Conservation (phyloP, 2,329 filamentous ascomycete genomes). For the Aspergillus glaucus region DNA sequence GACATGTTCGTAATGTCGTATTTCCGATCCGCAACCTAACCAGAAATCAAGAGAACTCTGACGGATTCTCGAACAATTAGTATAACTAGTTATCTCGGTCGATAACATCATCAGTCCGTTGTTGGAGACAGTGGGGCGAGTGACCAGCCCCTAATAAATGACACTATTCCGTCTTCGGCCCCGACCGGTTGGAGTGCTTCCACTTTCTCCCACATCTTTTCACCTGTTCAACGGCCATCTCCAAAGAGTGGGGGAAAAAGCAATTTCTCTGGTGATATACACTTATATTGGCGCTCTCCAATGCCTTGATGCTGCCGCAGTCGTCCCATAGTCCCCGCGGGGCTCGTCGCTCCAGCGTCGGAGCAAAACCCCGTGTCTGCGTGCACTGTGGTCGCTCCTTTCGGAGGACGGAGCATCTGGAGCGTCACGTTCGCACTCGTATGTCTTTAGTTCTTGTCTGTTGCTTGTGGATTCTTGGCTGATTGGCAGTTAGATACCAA, state of each 20-base stretch:
- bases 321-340: slow-evolving; percentile 19
- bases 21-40: background rate
- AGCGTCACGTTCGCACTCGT: slow-evolving; percentile 32
- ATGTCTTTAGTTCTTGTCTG: slow-evolving; percentile 3
- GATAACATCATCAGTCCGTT: background rate
- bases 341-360: slow-evolving; percentile 20
- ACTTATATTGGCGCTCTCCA: slow-evolving; percentile 6
- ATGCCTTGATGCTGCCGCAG: slow-evolving; percentile 28
- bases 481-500: slow-evolving; percentile 24
- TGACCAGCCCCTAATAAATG: background rate
- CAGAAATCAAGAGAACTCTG: background rate
- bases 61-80: too few species aligned
- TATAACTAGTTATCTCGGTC: background rate
- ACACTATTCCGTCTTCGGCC: background rate
- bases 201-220: slow-evolving; percentile 4
- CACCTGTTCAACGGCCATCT: slow-evolving; percentile 4
- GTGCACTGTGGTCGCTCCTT: slow-evolving; percentile 29
- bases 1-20: slow-evolving; percentile 4
- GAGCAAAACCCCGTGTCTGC: slow-evolving; percentile 26
- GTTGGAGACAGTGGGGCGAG: background rate
- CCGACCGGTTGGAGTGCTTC: slow-evolving; percentile 1
- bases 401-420: slow-evolving; percentile 30
- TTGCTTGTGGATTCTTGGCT: slow-evolving; percentile 6
- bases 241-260: slow-evolving; percentile 14
- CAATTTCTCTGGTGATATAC: slow-evolving; percentile 2